Base-by-base conservation (phyloP, 148 eudicot genomes). In the Diospyros lotus region DNA sequence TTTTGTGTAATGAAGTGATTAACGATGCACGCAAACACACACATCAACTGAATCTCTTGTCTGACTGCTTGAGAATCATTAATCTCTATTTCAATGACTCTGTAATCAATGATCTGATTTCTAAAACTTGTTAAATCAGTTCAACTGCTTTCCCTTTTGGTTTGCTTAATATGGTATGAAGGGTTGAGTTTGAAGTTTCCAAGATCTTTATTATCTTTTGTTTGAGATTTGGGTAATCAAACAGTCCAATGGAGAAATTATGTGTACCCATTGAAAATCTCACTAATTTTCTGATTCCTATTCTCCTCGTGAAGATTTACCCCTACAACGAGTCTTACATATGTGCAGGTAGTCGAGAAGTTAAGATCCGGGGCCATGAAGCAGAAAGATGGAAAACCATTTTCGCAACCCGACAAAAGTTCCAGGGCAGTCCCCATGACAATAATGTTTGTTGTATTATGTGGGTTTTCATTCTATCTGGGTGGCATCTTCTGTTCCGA, bases 391-490 rank as follows among this genome's bases (percentile, higher is more conserved):
- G 91, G 81, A 69, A 92, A 82, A 83, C 83, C 88, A n/a, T 44
- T 55, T 66, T 48, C 62, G 73, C 90, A 78, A 56, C 78, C 84
- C 12, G 97, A 92, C 50, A 95, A 79, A 80, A 80, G 79, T 14
- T 82, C 88, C 61, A 83, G 81, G 82, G 78, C 84, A 43, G 81
- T 93, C 53, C 85, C 93, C 52, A 15, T 88, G 81, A 80, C 86
- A 8, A 61, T 88, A 52, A 79, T 85, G 66, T 68, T 91, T 66
- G 48, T 92, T 77, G 84, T 87, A 54, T 75, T 93, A 59, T 93
- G 99, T 74, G 99, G 98, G 73, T 55, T 93, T 62, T 89, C 97
- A 6, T 95, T 95, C 80, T 95, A 92, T 73, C 87, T 95, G 12
- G 99, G 99, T 39, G 93, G 93, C 38, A 83, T 95, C 48, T 89